Percentiles rank a stretch among this genome's conserved stretches.
Conservation (phyloP, 2,329 filamentous ascomycete genomes). For the Nigrospora osmanthi region DNA sequence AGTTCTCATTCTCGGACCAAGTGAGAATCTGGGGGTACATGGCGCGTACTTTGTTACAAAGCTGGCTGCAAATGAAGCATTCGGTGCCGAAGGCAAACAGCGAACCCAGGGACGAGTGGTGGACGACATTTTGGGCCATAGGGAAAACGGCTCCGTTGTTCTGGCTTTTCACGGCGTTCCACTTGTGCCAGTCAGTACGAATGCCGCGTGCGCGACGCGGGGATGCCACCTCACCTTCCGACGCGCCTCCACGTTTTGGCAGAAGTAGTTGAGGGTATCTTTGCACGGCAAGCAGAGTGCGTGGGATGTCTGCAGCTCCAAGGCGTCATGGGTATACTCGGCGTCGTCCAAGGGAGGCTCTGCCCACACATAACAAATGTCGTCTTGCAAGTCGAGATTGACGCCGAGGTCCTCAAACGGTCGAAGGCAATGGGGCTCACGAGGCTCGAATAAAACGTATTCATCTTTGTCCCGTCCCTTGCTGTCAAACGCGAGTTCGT, state of each 20-base stretch:
- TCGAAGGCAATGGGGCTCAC: background rate
- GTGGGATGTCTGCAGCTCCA: background rate
- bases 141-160: too few relatives aligned
- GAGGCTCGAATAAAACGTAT: background rate
- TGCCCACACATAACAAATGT: background rate
- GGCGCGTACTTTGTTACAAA: background rate
- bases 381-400: background rate
- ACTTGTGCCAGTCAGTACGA: background rate
- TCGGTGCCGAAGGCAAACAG: background rate
- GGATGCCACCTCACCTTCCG: background rate
- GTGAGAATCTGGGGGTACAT: background rate
- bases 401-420: background rate
- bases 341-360: background rate
- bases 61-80: background rate
- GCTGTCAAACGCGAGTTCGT: background rate
- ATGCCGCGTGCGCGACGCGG: background rate
- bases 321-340: background rate
- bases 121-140: background rate
- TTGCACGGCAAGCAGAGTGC: background rate
- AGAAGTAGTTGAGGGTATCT: background rate
- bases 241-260: background rate
- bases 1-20: background rate
- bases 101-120: background rate
- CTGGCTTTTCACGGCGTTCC: background rate
- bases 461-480: background rate